Evolutionary conservation across 2,329 filamentous ascomycete species (phyloP), one percentile per base, ranked within the genome.

Genomic region (Beauveria australis): DNA sequence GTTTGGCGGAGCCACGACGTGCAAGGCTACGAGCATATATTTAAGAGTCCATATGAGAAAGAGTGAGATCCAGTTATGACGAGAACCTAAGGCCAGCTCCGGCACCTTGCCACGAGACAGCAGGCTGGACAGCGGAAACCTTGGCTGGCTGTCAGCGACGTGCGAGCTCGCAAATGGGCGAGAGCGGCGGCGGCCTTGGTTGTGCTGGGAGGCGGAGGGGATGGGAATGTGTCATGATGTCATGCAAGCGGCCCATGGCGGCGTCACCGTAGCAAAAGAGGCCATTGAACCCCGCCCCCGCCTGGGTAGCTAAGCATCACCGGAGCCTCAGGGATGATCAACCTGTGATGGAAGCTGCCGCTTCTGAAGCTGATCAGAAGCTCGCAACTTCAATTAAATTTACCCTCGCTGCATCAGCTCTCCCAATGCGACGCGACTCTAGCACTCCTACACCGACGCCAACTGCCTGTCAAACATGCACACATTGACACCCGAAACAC

Each of bases 171-270:
- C 47, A 30, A 22, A 41, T 33, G 26, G 58, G 22, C 49, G 24
- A 54, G 40, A 53, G 37, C 33, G 18, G 43, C 33, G 18, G 43
- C 33, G 30, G 40, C 52, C 52, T 54, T 60, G 59, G 40, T 56
- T 10, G 48, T 57, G 24, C 22, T 22, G 16, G 44, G 43, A 63
- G 59, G 59, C 46, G 41, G 41, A 63, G 66, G 65, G 65, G 65
- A 66, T 63, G 69, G 67, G 56, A 67, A 69, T 70, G 69, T 65
- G 65, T 61, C 61, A 70, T 74, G 72, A 74, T 74, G 72, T 74
- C 72, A 74, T 73, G 28, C 53, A 54, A 51, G 55, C 33, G 22
- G 28, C 55, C 33, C 33, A 30, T 43, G 46, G 14, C 33, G n/a
- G 19, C 55, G 55, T 58, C 54, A 57, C 54, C 44, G 41, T 18